These are phyloP conservation scores for Malus sieversii DNA, from an alignment of 306 rosid species.

Conservation along the genomic window DNA sequence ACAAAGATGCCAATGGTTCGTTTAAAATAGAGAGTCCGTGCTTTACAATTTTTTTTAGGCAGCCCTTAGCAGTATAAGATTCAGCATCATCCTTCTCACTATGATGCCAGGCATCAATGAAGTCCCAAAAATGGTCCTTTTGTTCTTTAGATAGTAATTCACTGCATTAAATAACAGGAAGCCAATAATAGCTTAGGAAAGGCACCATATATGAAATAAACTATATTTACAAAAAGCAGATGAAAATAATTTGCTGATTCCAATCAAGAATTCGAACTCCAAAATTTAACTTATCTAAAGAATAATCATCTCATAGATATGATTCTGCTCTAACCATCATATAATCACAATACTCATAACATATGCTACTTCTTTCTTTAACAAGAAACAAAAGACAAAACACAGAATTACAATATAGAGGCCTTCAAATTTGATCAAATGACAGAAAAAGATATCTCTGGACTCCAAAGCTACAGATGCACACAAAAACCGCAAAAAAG, in stretches of 20 bases:
- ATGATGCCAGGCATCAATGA: constrained; percentile 64
- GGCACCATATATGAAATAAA: neutral
- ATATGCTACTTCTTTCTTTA: neutral
- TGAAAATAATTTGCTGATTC: neutral
- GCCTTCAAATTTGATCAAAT: neutral
- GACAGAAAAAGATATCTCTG: neutral
- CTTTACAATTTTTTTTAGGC: constrained; percentile 50
- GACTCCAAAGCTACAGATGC: no score
- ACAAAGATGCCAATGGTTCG: constrained; percentile 66
- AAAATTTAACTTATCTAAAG: neutral
- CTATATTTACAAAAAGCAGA: no score
- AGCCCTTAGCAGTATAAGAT: constrained; percentile 51
- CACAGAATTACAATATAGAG: neutral
- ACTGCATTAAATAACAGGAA: constrained; percentile 34
- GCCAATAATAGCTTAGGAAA: neutral
- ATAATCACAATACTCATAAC: neutral
- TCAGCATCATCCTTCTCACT: constrained; percentile 31
- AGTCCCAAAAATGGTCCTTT: constrained; percentile 61
- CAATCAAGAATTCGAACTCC: neutral
- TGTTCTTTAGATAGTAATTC: constrained; percentile 71
- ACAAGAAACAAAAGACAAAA: neutral
- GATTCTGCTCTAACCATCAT: neutral
- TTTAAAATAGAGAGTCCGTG: constrained; percentile 41
- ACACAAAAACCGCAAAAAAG: no score
- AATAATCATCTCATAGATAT: neutral